A percentile compares a stretch with the other conserved stretches of the same genome.
These are phyloP conservation scores for Quercus tomentella DNA, from an alignment of 331 rosid genomes.

Conservation along the genomic window DNA sequence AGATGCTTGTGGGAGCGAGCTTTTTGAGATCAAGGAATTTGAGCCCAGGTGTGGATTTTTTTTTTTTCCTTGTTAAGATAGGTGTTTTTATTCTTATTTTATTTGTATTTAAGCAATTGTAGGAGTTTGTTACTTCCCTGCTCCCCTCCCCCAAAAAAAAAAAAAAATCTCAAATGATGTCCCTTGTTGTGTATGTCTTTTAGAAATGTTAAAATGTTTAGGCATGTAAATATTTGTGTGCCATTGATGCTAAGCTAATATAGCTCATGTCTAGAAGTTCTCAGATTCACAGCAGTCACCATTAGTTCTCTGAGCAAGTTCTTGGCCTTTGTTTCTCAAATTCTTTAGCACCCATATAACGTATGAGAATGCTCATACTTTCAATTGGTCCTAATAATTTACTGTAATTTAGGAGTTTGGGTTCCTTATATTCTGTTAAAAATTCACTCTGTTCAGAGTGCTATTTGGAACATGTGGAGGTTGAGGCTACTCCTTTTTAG, in stretches of 20 bases:
- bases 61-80: neutral
- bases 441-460: neutral
- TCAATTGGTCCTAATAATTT: neutral
- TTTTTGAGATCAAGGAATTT: slow-evolving; percentile 79
- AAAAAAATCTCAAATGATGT: neutral
- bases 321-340: neutral
- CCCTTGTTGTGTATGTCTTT: neutral
- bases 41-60: slow-evolving; percentile 81
- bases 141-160: neutral
- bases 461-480: neutral
- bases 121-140: neutral
- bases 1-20: slow-evolving; percentile 84
- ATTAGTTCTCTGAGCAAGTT: neutral
- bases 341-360: neutral
- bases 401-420: neutral
- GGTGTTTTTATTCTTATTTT: neutral
- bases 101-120: neutral
- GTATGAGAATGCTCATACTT: neutral
- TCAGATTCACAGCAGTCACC: neutral
- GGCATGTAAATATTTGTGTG: neutral
- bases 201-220: neutral
- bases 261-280: neutral
- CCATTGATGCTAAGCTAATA: neutral
- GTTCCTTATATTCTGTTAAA: neutral
- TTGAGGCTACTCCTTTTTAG: neutral